Conservation (phyloP, 2,329 filamentous ascomycete species). For the Thielaviopsis punctulata region DNA sequence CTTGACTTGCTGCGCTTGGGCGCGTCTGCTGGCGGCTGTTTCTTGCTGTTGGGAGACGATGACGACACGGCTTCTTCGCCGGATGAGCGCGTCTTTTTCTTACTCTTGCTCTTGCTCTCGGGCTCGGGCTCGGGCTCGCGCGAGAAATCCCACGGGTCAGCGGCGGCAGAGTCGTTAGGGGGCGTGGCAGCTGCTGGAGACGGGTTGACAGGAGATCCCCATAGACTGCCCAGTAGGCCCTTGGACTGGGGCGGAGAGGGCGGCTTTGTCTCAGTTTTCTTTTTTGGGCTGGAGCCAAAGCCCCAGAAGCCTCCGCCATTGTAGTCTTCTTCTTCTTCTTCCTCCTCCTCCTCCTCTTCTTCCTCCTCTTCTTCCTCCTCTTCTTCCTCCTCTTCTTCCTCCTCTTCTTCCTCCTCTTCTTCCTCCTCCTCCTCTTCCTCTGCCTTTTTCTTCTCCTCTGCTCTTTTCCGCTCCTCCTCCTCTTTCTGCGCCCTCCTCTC, state of each 20-base stretch:
- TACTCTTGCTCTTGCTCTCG: slow-evolving; percentile 2
- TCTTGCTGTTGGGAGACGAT: neutral
- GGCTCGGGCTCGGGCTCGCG: slow-evolving; percentile 2
- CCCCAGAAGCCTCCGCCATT: neutral
- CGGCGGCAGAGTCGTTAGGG: neutral
- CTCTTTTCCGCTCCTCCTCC: neutral
- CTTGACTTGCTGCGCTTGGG: neutral
- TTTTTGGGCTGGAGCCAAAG: neutral
- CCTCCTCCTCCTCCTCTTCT: slow-evolving; percentile 20
- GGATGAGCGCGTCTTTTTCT: neutral
- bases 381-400: slow-evolving; percentile 21
- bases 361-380: slow-evolving; percentile 21
- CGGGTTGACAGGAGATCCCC: neutral
- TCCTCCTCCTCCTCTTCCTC: slow-evolving; percentile 18
- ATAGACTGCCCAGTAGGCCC: slow-evolving; percentile 4
- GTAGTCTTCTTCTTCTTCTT: slow-evolving; percentile 5
- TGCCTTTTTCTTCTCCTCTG: neutral
- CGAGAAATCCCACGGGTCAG: slow-evolving; percentile 9
- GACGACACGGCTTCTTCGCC: too few relatives aligned
- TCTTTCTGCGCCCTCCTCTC: slow-evolving; percentile 23
- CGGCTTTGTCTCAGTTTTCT: slow-evolving; percentile 1
- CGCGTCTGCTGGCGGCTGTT: too few relatives aligned
- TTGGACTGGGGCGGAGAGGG: neutral
- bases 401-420: slow-evolving; percentile 14
- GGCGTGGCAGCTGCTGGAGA: neutral